Evolutionary conservation across 2,329 filamentous ascomycete genomes (phyloP).

Genomic region (Colletotrichum sansevieriae): DNA sequence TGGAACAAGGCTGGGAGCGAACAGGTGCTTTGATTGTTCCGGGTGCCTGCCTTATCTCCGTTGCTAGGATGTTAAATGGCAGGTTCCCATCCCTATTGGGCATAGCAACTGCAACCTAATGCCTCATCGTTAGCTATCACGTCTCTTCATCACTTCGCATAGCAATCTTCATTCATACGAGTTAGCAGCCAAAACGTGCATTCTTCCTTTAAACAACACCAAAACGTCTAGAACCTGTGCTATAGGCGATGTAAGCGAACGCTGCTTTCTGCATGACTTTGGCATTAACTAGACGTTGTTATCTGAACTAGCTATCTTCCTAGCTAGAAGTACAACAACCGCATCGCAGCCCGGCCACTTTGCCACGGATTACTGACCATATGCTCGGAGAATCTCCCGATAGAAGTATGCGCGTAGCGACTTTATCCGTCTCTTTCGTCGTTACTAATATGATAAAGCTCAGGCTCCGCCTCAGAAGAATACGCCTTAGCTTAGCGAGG

Average conservation of each 20-base stretch:
- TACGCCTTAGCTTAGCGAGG: background rate
- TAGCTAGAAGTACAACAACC: background rate
- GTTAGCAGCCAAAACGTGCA: accelerated
- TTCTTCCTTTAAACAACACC: background rate
- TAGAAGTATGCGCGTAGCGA: background rate
- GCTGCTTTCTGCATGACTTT: background rate
- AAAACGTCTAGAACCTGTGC: background rate
- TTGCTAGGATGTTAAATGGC: background rate
- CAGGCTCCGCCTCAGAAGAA: background rate
- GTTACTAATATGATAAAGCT: background rate
- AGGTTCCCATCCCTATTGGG: background rate
- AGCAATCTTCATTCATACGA: background rate
- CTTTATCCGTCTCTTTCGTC: background rate
- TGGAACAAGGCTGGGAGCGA: background rate
- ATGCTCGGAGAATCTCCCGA: background rate
- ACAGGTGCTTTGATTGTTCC: background rate
- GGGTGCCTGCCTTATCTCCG: background rate
- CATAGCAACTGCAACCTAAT: background rate
- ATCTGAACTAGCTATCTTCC: background rate
- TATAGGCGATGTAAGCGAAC: background rate
- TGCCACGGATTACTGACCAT: background rate
- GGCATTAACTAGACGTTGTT: background rate
- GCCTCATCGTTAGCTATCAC: background rate
- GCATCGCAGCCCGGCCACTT: background rate
- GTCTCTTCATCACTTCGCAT: background rate